Percentiles rank a stretch among this genome's conserved stretches.
Conservation (phyloP, 345 rosid genomes). For the Geranium rotundifolium region DNA sequence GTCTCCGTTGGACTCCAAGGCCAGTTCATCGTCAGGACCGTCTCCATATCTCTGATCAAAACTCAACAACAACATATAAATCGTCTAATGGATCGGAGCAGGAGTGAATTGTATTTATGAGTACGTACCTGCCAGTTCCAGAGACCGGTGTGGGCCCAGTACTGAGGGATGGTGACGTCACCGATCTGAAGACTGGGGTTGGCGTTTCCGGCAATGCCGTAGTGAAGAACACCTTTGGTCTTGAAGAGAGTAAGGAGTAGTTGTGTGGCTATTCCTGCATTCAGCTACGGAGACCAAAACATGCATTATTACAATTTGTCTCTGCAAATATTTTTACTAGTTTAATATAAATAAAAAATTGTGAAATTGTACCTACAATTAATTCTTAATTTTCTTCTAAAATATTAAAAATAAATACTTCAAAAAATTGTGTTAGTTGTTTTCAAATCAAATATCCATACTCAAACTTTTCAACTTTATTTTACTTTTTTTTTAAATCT, state of each 20-base stretch:
- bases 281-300: constrained; percentile 25
- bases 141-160: constrained; percentile 69
- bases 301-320: not conserved
- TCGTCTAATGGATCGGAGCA: no score
- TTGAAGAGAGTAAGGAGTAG: constrained; percentile 40
- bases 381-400: not conserved
- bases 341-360: not conserved
- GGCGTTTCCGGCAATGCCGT: constrained; percentile 73
- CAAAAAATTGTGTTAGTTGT: no score
- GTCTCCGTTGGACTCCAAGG: constrained; percentile 61
- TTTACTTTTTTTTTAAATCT: no score
- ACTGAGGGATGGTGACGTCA: constrained; percentile 45
- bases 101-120: not conserved
- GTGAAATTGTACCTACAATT: not conserved
- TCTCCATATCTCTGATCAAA: constrained; percentile 41
- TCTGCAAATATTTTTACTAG: no score
- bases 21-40: constrained; percentile 35
- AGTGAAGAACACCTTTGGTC: constrained; percentile 56
- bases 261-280: constrained; percentile 56
- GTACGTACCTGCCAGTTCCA: constrained; percentile 75
- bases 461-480: no score
- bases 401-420: no score
- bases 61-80: no score
- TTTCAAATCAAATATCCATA: no score
- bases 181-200: constrained; percentile 48